Conservation (phyloP, 1,284 basidiomycete species). For the Amylostereum areolatum region DNA sequence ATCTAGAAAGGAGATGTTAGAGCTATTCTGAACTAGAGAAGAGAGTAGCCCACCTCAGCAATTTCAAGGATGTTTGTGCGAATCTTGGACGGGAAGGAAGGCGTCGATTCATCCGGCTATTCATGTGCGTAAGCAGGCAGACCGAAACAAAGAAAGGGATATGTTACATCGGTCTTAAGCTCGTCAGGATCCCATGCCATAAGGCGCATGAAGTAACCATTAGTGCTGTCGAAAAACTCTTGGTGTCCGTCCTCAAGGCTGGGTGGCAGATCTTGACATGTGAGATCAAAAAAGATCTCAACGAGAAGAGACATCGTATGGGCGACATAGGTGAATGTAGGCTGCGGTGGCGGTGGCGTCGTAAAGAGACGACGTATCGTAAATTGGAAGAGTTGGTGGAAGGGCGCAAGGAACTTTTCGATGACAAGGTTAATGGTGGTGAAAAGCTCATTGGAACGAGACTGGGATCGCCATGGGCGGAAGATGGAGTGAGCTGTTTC, state of each 20-base stretch:
- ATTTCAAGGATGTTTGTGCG: slow-evolving; percentile 92
- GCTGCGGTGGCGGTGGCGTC: slow-evolving; percentile 30
- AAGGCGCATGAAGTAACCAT: slow-evolving; percentile 75
- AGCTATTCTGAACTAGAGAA: neutral
- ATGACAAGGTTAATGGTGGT: slow-evolving; percentile 92
- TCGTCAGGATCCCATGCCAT: slow-evolving; percentile 73
- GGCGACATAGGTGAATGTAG: slow-evolving; percentile 48
- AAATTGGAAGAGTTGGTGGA: slow-evolving; percentile 78
- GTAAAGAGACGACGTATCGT: slow-evolving; percentile 47
- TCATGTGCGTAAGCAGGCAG: slow-evolving; percentile 10
- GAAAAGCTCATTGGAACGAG: slow-evolving; percentile 85
- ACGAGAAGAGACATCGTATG: slow-evolving; percentile 76
- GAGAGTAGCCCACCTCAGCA: slow-evolving; percentile 49
- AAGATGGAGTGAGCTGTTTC: slow-evolving; percentile 97
- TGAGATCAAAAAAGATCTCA: slow-evolving; percentile 92
- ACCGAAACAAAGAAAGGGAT: slow-evolving; percentile 22
- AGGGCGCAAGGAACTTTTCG: slow-evolving; percentile 76
- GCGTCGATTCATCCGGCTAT: slow-evolving; percentile 78
- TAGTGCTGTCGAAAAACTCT: slow-evolving; percentile 69
- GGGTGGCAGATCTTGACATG: slow-evolving; percentile 92
- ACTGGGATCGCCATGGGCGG: slow-evolving; percentile 86
- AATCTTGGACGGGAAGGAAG: slow-evolving; percentile 81
- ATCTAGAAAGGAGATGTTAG: slow-evolving; percentile 41
- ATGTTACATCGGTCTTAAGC: slow-evolving; percentile 60
- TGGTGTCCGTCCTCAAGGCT: slow-evolving; percentile 87